A percentile compares a stretch with the other conserved stretches of the same genome.
phyloP scores from a whole-genome alignment of 164 flowering plant species.

The Akebia trifoliata region DNA sequence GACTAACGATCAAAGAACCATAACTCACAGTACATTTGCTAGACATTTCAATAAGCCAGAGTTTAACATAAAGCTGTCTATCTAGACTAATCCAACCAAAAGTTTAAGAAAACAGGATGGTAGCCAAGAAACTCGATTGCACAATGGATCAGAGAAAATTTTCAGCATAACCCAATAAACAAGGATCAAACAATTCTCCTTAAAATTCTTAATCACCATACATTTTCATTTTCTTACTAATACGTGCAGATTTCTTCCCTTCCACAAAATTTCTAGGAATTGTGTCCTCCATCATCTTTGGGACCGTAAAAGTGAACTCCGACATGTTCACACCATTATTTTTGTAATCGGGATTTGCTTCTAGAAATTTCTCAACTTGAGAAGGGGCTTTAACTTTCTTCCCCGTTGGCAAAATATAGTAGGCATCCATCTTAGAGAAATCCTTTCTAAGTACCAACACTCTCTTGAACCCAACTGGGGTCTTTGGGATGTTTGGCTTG shows the following conservation, averaged over 20 bases:
- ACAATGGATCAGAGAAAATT: not conserved
- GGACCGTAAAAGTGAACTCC: conserved; percentile 48
- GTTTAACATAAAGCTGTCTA: not conserved
- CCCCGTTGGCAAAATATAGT: conserved; percentile 54
- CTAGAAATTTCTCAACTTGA: conserved; percentile 45
- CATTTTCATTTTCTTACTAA: conserved; percentile 24
- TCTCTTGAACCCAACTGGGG: conserved; percentile 72
- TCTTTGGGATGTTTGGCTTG: conserved; percentile 68
- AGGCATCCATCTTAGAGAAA: conserved; percentile 58
- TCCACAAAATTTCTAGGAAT: conserved; percentile 35
- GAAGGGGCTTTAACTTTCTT: conserved; percentile 46
- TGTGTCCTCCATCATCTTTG: conserved; percentile 67
- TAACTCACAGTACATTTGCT: too few species aligned
- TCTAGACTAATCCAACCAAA: not conserved
- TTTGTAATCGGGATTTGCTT: conserved; percentile 43
- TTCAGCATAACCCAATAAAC: not conserved
- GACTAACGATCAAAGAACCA: too few species aligned
- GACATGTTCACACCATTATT: conserved; percentile 21
- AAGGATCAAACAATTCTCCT: not conserved
- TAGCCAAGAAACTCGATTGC: not conserved
- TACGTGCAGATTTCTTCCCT: conserved; percentile 8
- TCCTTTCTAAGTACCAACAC: conserved; percentile 48
- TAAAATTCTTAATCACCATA: conserved; percentile 5
- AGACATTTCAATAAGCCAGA: too few species aligned
- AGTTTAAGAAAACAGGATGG: not conserved